These are phyloP conservation scores for Cordyceps fumosorosea DNA, from an alignment of 2,329 filamentous ascomycete genomes.

Conservation along the genomic window DNA sequence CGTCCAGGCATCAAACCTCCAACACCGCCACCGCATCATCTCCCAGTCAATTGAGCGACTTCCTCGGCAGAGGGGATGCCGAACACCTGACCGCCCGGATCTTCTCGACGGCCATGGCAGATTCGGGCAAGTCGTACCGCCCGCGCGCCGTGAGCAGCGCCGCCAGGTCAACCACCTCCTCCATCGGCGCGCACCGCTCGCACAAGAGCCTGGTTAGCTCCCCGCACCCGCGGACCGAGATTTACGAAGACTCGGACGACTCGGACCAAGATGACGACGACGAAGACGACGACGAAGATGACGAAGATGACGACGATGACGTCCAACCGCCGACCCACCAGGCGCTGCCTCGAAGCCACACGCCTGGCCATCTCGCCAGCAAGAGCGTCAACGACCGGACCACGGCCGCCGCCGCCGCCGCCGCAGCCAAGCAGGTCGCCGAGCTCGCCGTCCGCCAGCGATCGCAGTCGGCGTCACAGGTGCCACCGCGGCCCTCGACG, in stretches of 20 bases:
- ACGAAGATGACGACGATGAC: slow-evolving; percentile 25
- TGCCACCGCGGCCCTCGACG: slow-evolving; percentile 23
- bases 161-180: background rate
- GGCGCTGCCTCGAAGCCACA: slow-evolving; percentile 49
- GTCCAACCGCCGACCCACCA: slow-evolving; percentile 21
- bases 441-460: slow-evolving; percentile 49
- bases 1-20: background rate
- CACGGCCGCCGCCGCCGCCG: slow-evolving; percentile 28
- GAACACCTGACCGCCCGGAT: background rate
- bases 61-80: background rate
- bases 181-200: background rate
- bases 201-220: slow-evolving; percentile 10
- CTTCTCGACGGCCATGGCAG: slow-evolving; percentile 1
- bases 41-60: background rate
- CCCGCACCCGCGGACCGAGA: slow-evolving; percentile 21
- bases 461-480: slow-evolving; percentile 42
- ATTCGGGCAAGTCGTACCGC: slow-evolving; percentile 8
- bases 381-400: slow-evolving; percentile 46
- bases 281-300: slow-evolving; percentile 28
- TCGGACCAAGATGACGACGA: slow-evolving; percentile 23
- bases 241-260: slow-evolving; percentile 30
- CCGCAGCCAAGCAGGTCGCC: slow-evolving; percentile 26
- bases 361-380: slow-evolving; percentile 53
- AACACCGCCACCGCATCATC: background rate
- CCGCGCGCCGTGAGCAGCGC: slow-evolving; percentile 4